Conservation (phyloP, 148 eudicot species). For the Gaultheria prostrata region DNA sequence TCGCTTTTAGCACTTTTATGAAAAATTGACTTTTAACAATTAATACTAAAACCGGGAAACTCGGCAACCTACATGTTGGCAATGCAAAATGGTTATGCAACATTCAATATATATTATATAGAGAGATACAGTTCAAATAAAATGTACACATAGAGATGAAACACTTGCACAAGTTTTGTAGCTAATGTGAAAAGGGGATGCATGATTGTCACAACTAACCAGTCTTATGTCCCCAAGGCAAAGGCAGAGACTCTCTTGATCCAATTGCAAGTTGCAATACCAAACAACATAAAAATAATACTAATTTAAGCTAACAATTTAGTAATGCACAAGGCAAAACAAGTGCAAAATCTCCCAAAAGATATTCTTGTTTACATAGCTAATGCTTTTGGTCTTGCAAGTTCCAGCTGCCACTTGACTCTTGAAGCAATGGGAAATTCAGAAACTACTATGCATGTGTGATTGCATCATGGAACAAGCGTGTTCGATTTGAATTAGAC, state of each 20-base stretch:
- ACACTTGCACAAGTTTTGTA: not conserved
- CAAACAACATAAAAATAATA: not conserved
- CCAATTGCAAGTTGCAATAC: conserved; percentile 3
- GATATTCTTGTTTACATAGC: not conserved
- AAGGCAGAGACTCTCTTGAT: not conserved
- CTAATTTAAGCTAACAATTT: not conserved
- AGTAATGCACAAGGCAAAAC: not conserved
- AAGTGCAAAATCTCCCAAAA: conserved; percentile 6
- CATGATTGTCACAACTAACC: conserved; percentile 2
- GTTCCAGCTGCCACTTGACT: conserved; percentile 1
- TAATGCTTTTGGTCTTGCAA: not conserved
- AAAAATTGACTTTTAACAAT: too few relatives aligned
- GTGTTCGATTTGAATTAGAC: not conserved
- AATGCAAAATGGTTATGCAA: not conserved
- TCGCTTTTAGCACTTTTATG: too few relatives aligned
- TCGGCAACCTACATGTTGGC: not conserved
- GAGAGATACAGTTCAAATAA: too few relatives aligned
- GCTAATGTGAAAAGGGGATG: not conserved
- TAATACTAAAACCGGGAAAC: too few relatives aligned
- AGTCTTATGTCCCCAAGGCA: not conserved
- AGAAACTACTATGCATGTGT: not conserved
- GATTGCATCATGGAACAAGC: not conserved
- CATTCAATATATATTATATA: too few relatives aligned
- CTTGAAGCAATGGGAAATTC: not conserved
- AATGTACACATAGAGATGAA: not conserved